phyloP scores from a whole-genome alignment of 805 yeast genomes.

The Barnettozyma populi region DNA sequence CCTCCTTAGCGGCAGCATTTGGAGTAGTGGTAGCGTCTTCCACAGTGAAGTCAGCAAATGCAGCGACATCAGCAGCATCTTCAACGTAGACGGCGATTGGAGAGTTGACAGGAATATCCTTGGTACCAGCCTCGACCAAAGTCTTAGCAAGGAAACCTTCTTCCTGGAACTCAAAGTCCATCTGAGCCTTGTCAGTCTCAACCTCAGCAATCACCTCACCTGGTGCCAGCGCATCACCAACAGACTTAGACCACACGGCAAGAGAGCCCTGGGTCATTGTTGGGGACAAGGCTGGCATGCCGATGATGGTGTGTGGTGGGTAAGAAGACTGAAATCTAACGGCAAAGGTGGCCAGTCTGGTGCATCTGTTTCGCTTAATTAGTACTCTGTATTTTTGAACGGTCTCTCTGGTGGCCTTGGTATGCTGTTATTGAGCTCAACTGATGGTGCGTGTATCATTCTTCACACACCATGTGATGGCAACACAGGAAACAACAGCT shows the following conservation, averaged over 20 bases:
- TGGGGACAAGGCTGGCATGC: conserved; percentile 99
- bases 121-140: conserved; percentile 74
- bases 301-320: conserved; percentile 83
- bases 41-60: conserved; percentile 81
- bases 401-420: neutral
- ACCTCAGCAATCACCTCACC: conserved; percentile 96
- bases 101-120: conserved; percentile 88
- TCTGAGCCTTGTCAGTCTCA: conserved; percentile 96
- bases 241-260: conserved; percentile 83
- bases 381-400: conserved; percentile 5
- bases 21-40: conserved; percentile 50
- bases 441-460: neutral
- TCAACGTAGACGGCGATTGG: conserved; percentile 98
- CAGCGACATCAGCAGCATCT: conserved; percentile 74
- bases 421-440: neutral
- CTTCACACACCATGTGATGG: neutral
- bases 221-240: conserved; percentile 82
- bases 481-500: neutral
- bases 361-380: conserved; percentile 11
- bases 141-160: conserved; percentile 91
- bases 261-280: conserved; percentile 97
- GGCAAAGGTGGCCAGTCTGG: conserved; percentile 15
- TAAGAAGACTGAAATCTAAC: conserved; percentile 33
- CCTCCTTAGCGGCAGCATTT: conserved; percentile 23
- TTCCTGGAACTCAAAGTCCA: conserved; percentile 98